Conservation (phyloP, 352 stramenopile genomes). For the Phytopythium helicoides region DNA sequence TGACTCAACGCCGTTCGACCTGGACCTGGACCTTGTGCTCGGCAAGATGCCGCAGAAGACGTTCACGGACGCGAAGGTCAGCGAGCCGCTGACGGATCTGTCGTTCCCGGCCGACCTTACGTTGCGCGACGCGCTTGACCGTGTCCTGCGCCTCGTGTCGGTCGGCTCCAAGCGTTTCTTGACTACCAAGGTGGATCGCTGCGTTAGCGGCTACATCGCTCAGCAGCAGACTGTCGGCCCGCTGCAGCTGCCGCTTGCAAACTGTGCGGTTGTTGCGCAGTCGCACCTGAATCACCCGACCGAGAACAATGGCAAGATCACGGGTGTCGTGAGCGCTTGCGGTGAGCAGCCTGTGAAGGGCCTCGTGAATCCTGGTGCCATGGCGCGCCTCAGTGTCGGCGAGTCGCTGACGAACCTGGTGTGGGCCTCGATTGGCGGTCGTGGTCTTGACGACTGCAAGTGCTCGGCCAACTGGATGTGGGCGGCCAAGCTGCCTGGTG, state of each 20-base stretch:
- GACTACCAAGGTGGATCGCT: conserved; percentile 97
- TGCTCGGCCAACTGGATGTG: conserved; percentile 99
- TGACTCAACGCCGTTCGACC: conserved; percentile 94
- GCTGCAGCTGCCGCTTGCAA: conserved; percentile 95
- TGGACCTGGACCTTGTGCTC: conserved; percentile 97
- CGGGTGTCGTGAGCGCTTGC: conserved; percentile 95
- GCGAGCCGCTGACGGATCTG: conserved; percentile 52
- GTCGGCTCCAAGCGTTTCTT: conserved; percentile 98
- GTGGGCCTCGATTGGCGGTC: conserved; percentile 91
- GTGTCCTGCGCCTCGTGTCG: conserved; percentile 94
- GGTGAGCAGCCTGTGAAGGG: conserved; percentile 98
- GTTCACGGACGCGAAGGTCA: conserved; percentile 88
- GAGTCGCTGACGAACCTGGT: conserved; percentile 99
- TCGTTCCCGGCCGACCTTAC: conserved; percentile 88
- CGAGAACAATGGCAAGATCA: conserved; percentile 68
- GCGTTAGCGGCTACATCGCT: conserved; percentile 96
- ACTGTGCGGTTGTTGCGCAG: conserved; percentile 97
- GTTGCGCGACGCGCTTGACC: conserved; percentile 89
- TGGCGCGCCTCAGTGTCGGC: conserved; percentile 96
- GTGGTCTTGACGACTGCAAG: conserved; percentile 96
- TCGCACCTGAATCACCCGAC: conserved; percentile 88
- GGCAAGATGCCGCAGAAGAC: conserved; percentile 99
- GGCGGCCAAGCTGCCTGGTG: conserved; percentile 97
- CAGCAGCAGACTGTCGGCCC: conserved; percentile 99
- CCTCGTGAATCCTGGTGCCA: conserved; percentile 92